These are phyloP conservation scores for Pythium coloratum DNA, from an alignment of 352 stramenopile species.

Conservation along the genomic window DNA sequence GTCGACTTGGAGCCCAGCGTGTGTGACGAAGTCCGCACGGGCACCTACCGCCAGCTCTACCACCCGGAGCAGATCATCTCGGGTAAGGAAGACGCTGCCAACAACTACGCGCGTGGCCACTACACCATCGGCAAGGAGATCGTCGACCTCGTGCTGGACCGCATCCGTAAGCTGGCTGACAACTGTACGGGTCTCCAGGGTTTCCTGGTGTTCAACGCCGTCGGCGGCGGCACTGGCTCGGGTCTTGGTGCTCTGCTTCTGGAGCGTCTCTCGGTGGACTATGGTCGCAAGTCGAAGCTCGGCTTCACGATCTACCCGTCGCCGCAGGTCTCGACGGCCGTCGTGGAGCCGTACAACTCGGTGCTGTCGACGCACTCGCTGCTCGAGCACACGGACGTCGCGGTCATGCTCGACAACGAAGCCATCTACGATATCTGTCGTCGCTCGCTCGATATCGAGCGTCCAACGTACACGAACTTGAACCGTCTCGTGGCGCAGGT, in stretches of 20 bases:
- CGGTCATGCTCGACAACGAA: constrained; percentile 98
- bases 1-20: constrained; percentile 96
- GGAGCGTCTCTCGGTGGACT: constrained; percentile 96
- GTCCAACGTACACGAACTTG: constrained; percentile 99
- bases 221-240: constrained; percentile 96
- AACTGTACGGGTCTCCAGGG: constrained; percentile 97
- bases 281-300: constrained; percentile 97
- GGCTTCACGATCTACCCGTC: constrained; percentile 97
- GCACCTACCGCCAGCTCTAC: constrained; percentile 96
- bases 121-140: constrained; percentile 95
- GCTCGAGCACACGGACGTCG: constrained; percentile 97
- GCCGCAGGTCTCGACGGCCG: constrained; percentile 95
- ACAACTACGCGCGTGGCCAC: constrained; percentile 90
- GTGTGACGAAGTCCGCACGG: constrained; percentile 94
- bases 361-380: constrained; percentile 97
- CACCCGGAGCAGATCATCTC: constrained; percentile 97
- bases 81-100: constrained; percentile 94
- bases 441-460: constrained; percentile 97
- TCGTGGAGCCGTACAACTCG: constrained; percentile 99
- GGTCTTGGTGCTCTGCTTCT: constrained; percentile 96
- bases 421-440: constrained; percentile 98
- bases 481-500: constrained; percentile 98
- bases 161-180: constrained; percentile 96
- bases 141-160: constrained; percentile 96
- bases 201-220: constrained; percentile 98